These are phyloP conservation scores for Candida dendrica DNA, from an alignment of 805 yeast genomes.

Conservation along the genomic window DNA sequence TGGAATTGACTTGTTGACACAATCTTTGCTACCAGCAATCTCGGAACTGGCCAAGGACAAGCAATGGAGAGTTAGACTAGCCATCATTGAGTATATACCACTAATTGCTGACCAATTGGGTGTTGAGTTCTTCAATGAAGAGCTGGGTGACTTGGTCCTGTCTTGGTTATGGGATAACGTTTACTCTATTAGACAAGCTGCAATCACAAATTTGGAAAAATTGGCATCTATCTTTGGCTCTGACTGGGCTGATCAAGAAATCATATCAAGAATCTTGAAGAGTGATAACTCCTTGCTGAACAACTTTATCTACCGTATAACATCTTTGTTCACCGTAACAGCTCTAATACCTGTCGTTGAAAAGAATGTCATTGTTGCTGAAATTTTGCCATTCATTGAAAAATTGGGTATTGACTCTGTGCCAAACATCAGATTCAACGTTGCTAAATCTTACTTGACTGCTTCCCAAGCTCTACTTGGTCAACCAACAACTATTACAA, in stretches of 20 bases:
- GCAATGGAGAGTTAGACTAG: slow-evolving; percentile 96
- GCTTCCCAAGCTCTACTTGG: slow-evolving; percentile 47
- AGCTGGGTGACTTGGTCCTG: slow-evolving; percentile 82
- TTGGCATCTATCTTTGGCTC: slow-evolving; percentile 86
- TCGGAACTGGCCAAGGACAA: slow-evolving; percentile 93
- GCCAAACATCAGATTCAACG: slow-evolving; percentile 93
- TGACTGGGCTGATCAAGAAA: slow-evolving; percentile 84
- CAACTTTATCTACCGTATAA: slow-evolving; percentile 87
- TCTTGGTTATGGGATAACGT: slow-evolving; percentile 99
- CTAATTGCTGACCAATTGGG: slow-evolving; percentile 91
- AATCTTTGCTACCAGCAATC: slow-evolving; percentile 88
- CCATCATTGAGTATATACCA: slow-evolving; percentile 95
- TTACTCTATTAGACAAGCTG: slow-evolving; percentile 93
- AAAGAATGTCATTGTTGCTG: slow-evolving; percentile 45
- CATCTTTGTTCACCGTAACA: slow-evolving; percentile 85
- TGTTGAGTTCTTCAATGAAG: slow-evolving; percentile 86
- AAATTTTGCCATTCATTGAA: slow-evolving; percentile 74
- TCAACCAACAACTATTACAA: slow-evolving; percentile 11
- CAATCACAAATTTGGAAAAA: slow-evolving; percentile 74
- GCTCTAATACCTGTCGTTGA: slow-evolving; percentile 69
- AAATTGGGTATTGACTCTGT: slow-evolving; percentile 72
- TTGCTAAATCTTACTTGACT: slow-evolving; percentile 73
- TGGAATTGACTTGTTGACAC: slow-evolving; percentile 83
- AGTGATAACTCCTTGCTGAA: slow-evolving; percentile 29
- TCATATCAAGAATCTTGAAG: slow-evolving; percentile 66